A percentile compares a stretch with the other conserved stretches of the same genome.
Evolutionary conservation across 2,329 filamentous ascomycete genomes (phyloP).

Genomic region (Clonostachys solani): DNA sequence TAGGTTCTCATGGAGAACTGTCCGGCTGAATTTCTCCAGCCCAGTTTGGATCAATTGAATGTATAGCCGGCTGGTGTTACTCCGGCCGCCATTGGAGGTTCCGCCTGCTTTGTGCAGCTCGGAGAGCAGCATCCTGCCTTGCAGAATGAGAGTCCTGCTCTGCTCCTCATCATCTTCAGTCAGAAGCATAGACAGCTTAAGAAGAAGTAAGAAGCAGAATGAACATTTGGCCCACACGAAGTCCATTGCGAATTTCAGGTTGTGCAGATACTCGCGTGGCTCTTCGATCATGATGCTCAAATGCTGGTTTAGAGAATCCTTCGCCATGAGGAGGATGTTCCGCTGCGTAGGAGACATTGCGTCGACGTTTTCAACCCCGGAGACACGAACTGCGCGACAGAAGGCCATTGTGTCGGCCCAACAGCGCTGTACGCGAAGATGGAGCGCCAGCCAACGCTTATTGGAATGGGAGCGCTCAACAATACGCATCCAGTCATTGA

Average conservation of each 20-base stretch:
- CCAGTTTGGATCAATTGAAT: constrained; percentile 14
- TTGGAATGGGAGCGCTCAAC: constrained; percentile 13
- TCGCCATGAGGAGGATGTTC: constrained; percentile 42
- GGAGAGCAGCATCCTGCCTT: constrained; percentile 11
- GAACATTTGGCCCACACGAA: constrained; percentile 56
- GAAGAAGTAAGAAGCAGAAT: constrained; percentile 49
- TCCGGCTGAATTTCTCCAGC: constrained; percentile 13
- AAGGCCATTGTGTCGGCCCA: constrained; percentile 49
- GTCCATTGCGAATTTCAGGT: constrained; percentile 49
- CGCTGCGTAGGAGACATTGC: constrained; percentile 43
- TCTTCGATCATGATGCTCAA: constrained; percentile 41
- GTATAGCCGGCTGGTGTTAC: constrained; percentile 24
- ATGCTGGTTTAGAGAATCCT: constrained; percentile 43
- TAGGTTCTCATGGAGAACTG: constrained; percentile 1
- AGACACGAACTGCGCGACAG: constrained; percentile 41
- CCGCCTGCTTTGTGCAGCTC: constrained; percentile 14
- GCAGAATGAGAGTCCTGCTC: constrained; percentile 8
- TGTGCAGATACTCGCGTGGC: constrained; percentile 39
- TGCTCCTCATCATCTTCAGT: constrained; percentile 23
- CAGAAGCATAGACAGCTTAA: constrained; percentile 45
- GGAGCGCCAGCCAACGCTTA: constrained; percentile 30
- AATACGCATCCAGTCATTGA: constrained; percentile 27
- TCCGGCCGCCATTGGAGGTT: constrained; percentile 12
- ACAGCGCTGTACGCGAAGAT: constrained; percentile 45
- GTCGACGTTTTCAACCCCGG: constrained; percentile 18